Conservation (phyloP, 371 early-diverging fungal genomes). For the Actinomortierella ambigua region DNA sequence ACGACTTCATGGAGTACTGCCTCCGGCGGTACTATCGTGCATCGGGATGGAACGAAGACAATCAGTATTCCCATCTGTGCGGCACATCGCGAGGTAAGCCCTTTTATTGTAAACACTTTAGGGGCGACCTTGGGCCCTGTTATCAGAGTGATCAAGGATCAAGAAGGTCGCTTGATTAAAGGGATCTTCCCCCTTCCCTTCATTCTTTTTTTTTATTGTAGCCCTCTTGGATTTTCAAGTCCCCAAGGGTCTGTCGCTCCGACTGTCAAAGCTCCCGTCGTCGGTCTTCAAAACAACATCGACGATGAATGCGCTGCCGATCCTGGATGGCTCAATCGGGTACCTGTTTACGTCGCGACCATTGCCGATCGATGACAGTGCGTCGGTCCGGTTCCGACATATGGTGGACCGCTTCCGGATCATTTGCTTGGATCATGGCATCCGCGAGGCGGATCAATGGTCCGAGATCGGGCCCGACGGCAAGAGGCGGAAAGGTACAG, state of each 20-base stretch:
- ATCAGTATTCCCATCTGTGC: constrained; percentile 79
- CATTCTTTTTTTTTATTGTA: constrained; percentile 9
- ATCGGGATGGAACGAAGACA: constrained; percentile 78
- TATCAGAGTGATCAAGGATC: not conserved
- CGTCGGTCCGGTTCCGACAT: constrained; percentile 62
- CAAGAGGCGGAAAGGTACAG: constrained; percentile 5
- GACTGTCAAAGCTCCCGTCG: constrained; percentile 76
- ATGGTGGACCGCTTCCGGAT: constrained; percentile 64
- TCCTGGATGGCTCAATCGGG: constrained; percentile 77
- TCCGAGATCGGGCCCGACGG: constrained; percentile 25
- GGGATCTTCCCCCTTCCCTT: not conserved
- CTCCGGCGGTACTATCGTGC: constrained; percentile 77
- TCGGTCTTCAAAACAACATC: constrained; percentile 78
- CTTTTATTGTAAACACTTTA: not conserved
- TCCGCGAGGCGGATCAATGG: constrained; percentile 43
- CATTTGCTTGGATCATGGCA: constrained; percentile 40
- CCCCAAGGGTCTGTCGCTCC: constrained; percentile 73
- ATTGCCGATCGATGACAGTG: constrained; percentile 65
- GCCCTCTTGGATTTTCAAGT: constrained; percentile 79
- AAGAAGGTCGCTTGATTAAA: not conserved
- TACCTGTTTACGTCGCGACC: constrained; percentile 81
- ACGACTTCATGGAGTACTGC: constrained; percentile 86
- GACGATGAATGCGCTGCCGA: constrained; percentile 70
- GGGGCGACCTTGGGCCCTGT: too few relatives aligned
- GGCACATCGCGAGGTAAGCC: constrained; percentile 63